phyloP scores from a whole-genome alignment of 2,329 filamentous ascomycete species.

The Ceratocystis destructans region DNA sequence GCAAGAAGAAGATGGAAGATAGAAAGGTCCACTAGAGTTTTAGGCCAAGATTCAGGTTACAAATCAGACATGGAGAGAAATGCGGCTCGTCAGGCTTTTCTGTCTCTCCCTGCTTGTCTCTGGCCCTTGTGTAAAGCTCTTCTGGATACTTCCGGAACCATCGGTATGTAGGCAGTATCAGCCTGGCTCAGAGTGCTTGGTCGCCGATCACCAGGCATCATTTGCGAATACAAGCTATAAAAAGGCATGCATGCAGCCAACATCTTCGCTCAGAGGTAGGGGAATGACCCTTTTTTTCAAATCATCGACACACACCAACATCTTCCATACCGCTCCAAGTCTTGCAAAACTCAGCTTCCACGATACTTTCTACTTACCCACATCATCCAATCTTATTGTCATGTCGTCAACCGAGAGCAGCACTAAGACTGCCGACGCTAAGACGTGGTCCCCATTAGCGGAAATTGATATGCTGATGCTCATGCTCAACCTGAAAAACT shows the following conservation, averaged over 20 bases:
- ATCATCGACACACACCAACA: too few species aligned
- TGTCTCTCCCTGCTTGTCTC: not conserved
- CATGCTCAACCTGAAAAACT: constrained; percentile 9
- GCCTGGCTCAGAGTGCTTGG: not conserved
- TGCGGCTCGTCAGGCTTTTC: too few species aligned
- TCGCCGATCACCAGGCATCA: not conserved
- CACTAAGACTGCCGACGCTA: not conserved
- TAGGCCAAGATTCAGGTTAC: not conserved
- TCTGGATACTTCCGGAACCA: not conserved
- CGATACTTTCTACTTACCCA: not conserved
- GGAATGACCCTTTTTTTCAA: too few species aligned
- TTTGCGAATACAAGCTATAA: not conserved
- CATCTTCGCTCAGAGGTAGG: too few species aligned
- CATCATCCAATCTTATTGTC: not conserved
- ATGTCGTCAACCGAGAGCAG: not conserved
- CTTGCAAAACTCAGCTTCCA: too few species aligned
- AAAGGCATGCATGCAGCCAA: not conserved
- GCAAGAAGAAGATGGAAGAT: not conserved
- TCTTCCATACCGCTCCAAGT: too few species aligned
- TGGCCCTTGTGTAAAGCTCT: not conserved
- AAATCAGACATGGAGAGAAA: not conserved
- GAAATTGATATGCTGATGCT: constrained; percentile 11
- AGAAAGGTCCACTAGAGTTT: not conserved
- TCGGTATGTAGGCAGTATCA: not conserved
- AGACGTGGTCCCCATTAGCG: constrained; percentile 4